Percentiles rank a stretch among this genome's conserved stretches.
Evolutionary conservation across 768 basidiomycete genomes (phyloP).

Genomic region (Lactarius deliciosus): DNA sequence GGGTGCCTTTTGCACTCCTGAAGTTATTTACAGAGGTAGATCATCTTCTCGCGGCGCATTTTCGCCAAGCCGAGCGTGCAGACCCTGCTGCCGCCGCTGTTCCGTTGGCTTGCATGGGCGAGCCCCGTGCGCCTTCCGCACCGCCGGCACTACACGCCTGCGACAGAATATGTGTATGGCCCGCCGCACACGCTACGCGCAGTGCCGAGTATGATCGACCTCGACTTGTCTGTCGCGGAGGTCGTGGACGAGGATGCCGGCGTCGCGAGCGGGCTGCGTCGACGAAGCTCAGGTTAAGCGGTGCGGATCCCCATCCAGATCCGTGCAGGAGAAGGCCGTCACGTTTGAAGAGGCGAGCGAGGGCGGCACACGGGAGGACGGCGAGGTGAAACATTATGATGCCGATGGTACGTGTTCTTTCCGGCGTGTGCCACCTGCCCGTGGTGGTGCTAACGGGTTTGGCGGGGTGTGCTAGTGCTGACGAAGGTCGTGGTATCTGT

Average conservation of each 20-base stretch:
- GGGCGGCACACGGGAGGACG: conserved; percentile 32
- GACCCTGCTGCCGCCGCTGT: conserved; percentile 75
- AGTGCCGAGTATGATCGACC: conserved; percentile 84
- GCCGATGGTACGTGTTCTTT: conserved; percentile 64
- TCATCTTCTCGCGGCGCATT: conserved; percentile 87
- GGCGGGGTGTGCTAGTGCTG: too few relatives aligned
- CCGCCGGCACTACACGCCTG: conserved; percentile 86
- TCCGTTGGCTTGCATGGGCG: conserved; percentile 64
- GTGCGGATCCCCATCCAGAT: conserved; percentile 16
- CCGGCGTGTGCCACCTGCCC: conserved; percentile 2
- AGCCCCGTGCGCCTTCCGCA: conserved; percentile 67
- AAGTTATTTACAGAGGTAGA: conserved; percentile 59
- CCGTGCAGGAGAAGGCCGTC: conserved; percentile 24
- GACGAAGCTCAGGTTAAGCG: too few relatives aligned
- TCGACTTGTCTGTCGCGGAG: conserved; percentile 40
- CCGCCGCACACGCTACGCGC: conserved; percentile 64
- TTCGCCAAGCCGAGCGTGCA: conserved; percentile 78
- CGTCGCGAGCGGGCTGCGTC: conserved; percentile 44
- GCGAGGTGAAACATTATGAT: conserved; percentile 75
- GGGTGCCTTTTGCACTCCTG: conserved; percentile 40
- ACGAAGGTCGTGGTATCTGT: conserved; percentile 90
- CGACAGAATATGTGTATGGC: conserved; percentile 78
- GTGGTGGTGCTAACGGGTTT: too few relatives aligned
- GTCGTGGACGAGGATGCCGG: too few relatives aligned
- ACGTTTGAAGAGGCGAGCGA: conserved; percentile 24